These are phyloP conservation scores for Fusarium sp. DNA, from an alignment of 2,329 filamentous ascomycete genomes.

Conservation along the genomic window DNA sequence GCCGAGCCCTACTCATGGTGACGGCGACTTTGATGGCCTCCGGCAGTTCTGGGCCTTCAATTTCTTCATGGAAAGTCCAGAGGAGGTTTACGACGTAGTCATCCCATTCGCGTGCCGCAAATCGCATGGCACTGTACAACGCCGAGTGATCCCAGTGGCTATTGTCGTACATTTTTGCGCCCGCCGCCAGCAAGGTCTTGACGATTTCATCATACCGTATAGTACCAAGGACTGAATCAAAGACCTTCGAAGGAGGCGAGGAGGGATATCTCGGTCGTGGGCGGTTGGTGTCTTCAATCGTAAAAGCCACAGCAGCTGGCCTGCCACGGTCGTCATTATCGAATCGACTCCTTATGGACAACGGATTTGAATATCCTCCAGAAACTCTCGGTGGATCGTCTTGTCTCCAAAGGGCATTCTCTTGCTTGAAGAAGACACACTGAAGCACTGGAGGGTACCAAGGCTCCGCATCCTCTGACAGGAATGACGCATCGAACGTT, in stretches of 20 bases:
- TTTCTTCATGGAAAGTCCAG: slow-evolving; percentile 10
- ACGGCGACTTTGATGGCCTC: neutral
- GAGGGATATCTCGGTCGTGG: neutral
- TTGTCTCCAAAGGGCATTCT: slow-evolving; percentile 25
- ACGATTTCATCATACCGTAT: slow-evolving; percentile 27
- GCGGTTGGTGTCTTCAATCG: slow-evolving; percentile 3
- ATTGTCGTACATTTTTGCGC: neutral
- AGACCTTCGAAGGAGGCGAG: neutral
- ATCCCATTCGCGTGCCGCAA: slow-evolving; percentile 16
- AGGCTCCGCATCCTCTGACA: neutral
- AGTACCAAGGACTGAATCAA: neutral
- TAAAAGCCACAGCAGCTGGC: slow-evolving; percentile 4
- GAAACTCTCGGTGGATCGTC: neutral
- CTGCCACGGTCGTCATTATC: neutral
- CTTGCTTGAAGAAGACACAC: slow-evolving; percentile 25
- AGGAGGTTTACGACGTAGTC: slow-evolving; percentile 23
- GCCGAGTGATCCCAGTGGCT: neutral
- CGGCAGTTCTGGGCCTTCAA: neutral
- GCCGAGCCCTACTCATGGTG: slow-evolving; percentile 19
- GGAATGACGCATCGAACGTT: neutral
- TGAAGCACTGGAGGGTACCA: slow-evolving; percentile 37
- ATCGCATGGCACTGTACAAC: slow-evolving; percentile 22
- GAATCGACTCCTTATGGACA: neutral
- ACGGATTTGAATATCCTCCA: neutral
- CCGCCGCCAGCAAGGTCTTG: slow-evolving; percentile 16